Percentiles rank a stretch among this genome's conserved stretches.
phyloP scores from a whole-genome alignment of 768 basidiomycete species.

The Strobilomyces confusus region DNA sequence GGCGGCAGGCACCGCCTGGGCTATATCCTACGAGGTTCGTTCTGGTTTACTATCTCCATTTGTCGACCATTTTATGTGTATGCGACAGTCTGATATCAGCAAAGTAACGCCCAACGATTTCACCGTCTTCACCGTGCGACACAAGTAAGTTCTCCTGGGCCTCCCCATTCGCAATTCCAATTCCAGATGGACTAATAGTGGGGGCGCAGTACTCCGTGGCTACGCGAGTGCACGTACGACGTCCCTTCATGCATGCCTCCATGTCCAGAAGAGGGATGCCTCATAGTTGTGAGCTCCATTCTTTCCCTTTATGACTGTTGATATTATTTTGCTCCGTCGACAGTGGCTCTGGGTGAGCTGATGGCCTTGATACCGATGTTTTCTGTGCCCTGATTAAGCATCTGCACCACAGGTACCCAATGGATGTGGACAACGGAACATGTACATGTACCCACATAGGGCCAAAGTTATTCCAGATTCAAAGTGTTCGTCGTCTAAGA shows the following conservation, averaged over 20 bases:
- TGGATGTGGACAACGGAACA: conserved; percentile 10
- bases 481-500: not conserved
- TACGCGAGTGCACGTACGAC: not conserved
- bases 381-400: not conserved
- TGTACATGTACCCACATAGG: not conserved
- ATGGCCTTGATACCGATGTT: too few species aligned
- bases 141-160: conserved; percentile 6
- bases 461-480: not conserved
- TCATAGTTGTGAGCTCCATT: conserved; percentile 1
- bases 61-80: not conserved
- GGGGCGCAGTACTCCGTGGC: conserved; percentile 11
- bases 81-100: not conserved
- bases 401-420: conserved; percentile 2
- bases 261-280: conserved; percentile 4
- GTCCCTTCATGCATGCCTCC: conserved; percentile 5
- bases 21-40: conserved; percentile 16
- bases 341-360: conserved; percentile 11
- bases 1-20: conserved; percentile 7
- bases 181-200: not conserved
- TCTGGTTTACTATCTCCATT: not conserved
- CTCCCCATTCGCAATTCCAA: not conserved
- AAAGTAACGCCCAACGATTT: not conserved
- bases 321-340: not conserved
- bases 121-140: not conserved
- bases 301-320: not conserved